Evolutionary conservation across 179 eudicot genomes (phyloP), one percentile per base, ranked within the genome.

Genomic region (Amaranthus tricolor): DNA sequence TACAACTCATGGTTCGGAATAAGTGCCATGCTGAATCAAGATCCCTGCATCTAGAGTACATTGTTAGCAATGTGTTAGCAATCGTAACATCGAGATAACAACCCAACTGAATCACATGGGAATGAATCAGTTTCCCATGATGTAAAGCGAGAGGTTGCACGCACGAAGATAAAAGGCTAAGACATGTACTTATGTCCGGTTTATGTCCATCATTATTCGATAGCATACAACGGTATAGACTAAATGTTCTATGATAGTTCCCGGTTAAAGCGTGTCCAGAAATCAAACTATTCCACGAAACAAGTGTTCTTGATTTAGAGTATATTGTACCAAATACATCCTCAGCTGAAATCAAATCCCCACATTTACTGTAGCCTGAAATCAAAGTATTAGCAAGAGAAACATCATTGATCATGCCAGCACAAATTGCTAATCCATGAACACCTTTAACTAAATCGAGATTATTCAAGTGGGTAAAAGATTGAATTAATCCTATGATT

Each of bases 281-380:
- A 62, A 90, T 83, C 73, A 88, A 56, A 53, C 89, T 82, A 84
- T 84, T 85, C 89, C 89, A 90, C 13, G 95, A 88, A 70, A 88
- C 86, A 49, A 78, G 76, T 3, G 84, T 85, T 80, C 88, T 76
- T 3, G 66, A 79, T 47, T 43, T 71, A 9, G 19, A 45, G 54
- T 57, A 73, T 74, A 90, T 78, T 66, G 75, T 78, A 57, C 44
- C 53, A 80, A 90, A 90, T 14, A 85, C 70, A 76, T 51, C 75
- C 86, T 82, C 87, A 9, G 92, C 87, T 16, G 83, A 82, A 40
- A 47, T 70, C 76, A 85, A 76, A 48, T 88, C 90, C 44, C 77
- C 80, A 61, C 89, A 87, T 62, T 87, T 86, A 4, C 87, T 80
- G 72, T 90, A 90, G 12, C 85, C 86, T 80, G 95, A 79, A 74